phyloP scores from a whole-genome alignment of 2,329 filamentous ascomycete species.

The Monosporascus sp. region DNA sequence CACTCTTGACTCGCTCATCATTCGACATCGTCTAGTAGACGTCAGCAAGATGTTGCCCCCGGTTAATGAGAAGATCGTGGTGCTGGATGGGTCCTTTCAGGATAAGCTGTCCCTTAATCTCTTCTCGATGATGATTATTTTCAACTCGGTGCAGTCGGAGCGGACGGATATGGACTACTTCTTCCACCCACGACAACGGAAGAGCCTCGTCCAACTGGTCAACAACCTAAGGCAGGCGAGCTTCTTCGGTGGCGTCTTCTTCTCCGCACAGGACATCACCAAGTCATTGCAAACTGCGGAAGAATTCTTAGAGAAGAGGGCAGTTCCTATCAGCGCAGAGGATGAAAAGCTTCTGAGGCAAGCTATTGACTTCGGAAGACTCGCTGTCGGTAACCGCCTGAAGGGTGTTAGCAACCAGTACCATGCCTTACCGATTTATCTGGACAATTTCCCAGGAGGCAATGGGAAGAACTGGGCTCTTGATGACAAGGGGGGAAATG shows the following conservation, averaged over 20 bases:
- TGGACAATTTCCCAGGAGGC: conserved; percentile 61
- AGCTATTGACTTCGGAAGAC: conserved; percentile 61
- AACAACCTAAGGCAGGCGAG: conserved; percentile 76
- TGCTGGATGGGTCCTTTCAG: conserved; percentile 76
- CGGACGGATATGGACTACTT: conserved; percentile 81
- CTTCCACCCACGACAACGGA: conserved; percentile 71
- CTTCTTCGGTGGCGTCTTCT: conserved; percentile 80
- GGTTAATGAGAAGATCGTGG: conserved; percentile 65
- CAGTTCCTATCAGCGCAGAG: conserved; percentile 50
- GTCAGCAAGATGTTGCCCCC: conserved; percentile 65
- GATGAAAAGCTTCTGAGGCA: conserved; percentile 58
- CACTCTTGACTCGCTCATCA: conserved; percentile 72
- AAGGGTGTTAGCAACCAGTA: conserved; percentile 63
- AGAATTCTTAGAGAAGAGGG: conserved; percentile 60
- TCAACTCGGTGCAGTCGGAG: conserved; percentile 86
- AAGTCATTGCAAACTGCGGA: conserved; percentile 61
- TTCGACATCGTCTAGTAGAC: conserved; percentile 73
- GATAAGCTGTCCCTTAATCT: conserved; percentile 80
- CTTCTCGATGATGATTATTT: conserved; percentile 77
- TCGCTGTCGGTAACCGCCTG: conserved; percentile 53
- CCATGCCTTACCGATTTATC: conserved; percentile 73
- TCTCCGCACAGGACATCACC: conserved; percentile 56
- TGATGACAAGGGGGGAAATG: conserved; percentile 44
- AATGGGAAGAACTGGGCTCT: conserved; percentile 65
- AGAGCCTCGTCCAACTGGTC: conserved; percentile 62